Evolutionary conservation across 2,329 filamentous ascomycete genomes (phyloP).

Genomic region (Fusarium albidum): DNA sequence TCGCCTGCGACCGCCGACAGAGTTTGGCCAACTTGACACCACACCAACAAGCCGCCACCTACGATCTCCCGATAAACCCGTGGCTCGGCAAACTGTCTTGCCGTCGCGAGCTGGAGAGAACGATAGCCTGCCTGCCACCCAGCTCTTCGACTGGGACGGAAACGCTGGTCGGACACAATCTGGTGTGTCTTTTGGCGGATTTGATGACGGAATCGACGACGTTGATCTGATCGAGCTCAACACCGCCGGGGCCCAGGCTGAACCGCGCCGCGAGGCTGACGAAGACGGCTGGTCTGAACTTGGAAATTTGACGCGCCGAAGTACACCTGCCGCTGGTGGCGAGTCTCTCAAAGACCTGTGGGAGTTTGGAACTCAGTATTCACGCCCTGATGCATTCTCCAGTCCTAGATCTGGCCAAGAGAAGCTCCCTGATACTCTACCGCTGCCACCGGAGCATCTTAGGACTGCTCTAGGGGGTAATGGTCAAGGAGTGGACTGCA

Average conservation of each 20-base stretch:
- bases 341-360: conserved; percentile 27
- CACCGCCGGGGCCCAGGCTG: background rate
- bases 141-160: background rate
- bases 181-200: conserved; percentile 12
- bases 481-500: no score
- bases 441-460: conserved; percentile 28
- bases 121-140: background rate
- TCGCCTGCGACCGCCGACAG: conserved; percentile 11
- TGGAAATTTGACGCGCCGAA: conserved; percentile 40
- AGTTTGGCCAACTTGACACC: conserved; percentile 45
- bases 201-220: conserved; percentile 39
- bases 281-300: conserved; percentile 43
- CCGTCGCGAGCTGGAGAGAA: background rate
- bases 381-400: conserved; percentile 36
- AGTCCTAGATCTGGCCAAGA: conserved; percentile 36
- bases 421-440: conserved; percentile 44
- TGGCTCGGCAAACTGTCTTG: background rate
- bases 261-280: background rate
- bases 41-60: conserved; percentile 43
- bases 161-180: background rate
- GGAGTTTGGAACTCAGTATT: conserved; percentile 38
- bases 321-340: conserved; percentile 37
- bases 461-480: background rate
- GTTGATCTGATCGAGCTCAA: conserved; percentile 32
- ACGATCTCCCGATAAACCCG: conserved; percentile 19